A percentile compares a stretch with the other conserved stretches of the same genome.
Conservation (phyloP, 169 alveolate genomes). For the Cryptosporidium ubiquitum region DNA sequence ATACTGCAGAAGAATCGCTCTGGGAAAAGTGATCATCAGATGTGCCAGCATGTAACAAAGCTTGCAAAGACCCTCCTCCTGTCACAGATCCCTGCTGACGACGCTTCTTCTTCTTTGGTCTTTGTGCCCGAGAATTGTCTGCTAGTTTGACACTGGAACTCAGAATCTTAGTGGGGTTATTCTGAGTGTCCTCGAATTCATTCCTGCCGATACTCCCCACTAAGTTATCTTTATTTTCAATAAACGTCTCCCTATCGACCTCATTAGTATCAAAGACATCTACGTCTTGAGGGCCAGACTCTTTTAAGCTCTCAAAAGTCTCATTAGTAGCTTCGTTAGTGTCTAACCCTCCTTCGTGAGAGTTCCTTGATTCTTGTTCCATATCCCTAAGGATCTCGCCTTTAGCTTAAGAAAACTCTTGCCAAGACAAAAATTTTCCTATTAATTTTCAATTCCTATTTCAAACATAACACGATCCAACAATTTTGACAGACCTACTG, state of each 20-base stretch:
- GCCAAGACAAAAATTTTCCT: conserved; percentile 26
- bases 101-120: conserved; percentile 55
- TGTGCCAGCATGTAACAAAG: not conserved
- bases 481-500: not conserved
- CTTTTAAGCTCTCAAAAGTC: not conserved
- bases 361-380: conserved; percentile 36
- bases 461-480: conserved; percentile 38
- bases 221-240: not conserved
- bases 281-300: not conserved
- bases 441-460: not conserved
- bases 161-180: not conserved
- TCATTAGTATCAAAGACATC: not conserved
- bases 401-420: conserved; percentile 19
- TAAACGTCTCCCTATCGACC: not conserved
- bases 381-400: conserved; percentile 55
- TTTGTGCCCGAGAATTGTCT: conserved; percentile 8
- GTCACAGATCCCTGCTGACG: conserved; percentile 10
- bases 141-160: not conserved
- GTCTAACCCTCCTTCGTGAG: conserved; percentile 8
- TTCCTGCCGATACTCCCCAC: not conserved
- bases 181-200: not conserved
- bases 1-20: conserved; percentile 6
- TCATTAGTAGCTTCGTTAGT: not conserved
- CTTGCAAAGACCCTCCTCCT: conserved; percentile 48
- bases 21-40: not conserved